Percentiles rank a stretch among this genome's conserved stretches.
These are phyloP conservation scores for Elymus sibiricus DNA, from an alignment of 176 grass and related monocot genomes.

Conservation along the genomic window DNA sequence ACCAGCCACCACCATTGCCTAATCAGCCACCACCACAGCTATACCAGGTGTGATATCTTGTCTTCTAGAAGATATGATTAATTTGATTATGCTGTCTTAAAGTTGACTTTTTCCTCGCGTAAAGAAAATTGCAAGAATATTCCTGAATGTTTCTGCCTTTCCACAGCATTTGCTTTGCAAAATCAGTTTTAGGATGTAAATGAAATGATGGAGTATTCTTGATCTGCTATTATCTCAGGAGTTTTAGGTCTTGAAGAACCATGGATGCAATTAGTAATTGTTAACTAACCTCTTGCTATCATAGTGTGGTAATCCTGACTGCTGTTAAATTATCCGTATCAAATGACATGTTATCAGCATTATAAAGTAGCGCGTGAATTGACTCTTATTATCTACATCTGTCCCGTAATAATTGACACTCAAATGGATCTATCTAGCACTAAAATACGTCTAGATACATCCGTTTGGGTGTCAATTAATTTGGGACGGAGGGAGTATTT, in stretches of 20 bases:
- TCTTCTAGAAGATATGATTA: not conserved
- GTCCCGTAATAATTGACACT: no score
- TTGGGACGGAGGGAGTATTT: not conserved
- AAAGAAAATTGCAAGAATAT: constrained; percentile 13
- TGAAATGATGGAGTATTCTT: not conserved
- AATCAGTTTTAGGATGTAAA: constrained; percentile 20
- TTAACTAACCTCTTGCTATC: not conserved
- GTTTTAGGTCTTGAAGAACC: constrained; percentile 6
- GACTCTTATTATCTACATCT: not conserved
- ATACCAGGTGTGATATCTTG: constrained; percentile 62
- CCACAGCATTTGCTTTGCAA: not conserved
- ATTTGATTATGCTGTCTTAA: not conserved
- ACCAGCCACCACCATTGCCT: constrained; percentile 50
- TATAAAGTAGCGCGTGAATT: not conserved
- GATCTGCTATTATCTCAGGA: constrained; percentile 10
- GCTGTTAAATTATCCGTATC: not conserved
- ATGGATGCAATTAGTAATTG: not conserved
- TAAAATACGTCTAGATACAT: no score
- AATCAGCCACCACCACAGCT: constrained; percentile 75
- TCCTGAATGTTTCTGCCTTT: not conserved
- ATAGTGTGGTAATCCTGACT: not conserved
- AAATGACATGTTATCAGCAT: not conserved
- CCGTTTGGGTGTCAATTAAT: no score
- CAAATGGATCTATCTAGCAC: no score
- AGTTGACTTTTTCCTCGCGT: not conserved